These are phyloP conservation scores for Chrysoporthe austroafricana DNA, from an alignment of 2,329 filamentous ascomycete genomes.

Conservation along the genomic window DNA sequence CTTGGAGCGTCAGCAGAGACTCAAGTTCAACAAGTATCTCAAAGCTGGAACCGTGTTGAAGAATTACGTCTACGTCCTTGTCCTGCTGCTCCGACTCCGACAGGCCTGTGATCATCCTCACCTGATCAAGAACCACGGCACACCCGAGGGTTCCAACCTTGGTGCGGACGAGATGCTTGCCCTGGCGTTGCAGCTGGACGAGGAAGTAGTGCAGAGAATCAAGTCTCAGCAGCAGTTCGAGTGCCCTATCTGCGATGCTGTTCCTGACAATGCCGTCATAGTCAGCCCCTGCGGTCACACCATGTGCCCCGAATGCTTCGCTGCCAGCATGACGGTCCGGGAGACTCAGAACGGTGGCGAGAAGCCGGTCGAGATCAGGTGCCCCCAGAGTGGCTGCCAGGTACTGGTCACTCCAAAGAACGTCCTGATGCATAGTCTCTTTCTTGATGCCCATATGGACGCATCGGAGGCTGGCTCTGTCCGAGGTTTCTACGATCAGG, in stretches of 20 bases:
- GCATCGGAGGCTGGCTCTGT: background rate
- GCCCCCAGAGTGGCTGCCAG: conserved; percentile 5
- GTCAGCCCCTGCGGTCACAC: conserved; percentile 38
- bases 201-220: conserved; percentile 26
- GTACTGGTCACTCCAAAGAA: conserved; percentile 6
- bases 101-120: conserved; percentile 81
- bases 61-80: conserved; percentile 76
- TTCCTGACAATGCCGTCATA: conserved; percentile 32
- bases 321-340: conserved; percentile 28
- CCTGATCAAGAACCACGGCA: conserved; percentile 47
- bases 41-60: conserved; percentile 35
- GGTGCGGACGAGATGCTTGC: conserved; percentile 35
- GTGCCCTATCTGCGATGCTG: conserved; percentile 6
- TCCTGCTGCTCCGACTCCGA: conserved; percentile 73
- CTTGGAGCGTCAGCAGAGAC: conserved; percentile 32
- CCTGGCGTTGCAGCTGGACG: conserved; percentile 32
- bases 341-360: background rate
- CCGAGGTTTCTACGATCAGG: background rate
- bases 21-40: conserved; percentile 36
- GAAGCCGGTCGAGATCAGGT: background rate
- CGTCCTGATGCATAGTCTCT: conserved; percentile 15
- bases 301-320: conserved; percentile 37
- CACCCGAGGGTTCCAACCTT: conserved; percentile 36
- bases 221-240: background rate
- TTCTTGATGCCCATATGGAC: conserved; percentile 12